Conservation (phyloP, 805 yeast species). For the Metschnikowia proteae region DNA sequence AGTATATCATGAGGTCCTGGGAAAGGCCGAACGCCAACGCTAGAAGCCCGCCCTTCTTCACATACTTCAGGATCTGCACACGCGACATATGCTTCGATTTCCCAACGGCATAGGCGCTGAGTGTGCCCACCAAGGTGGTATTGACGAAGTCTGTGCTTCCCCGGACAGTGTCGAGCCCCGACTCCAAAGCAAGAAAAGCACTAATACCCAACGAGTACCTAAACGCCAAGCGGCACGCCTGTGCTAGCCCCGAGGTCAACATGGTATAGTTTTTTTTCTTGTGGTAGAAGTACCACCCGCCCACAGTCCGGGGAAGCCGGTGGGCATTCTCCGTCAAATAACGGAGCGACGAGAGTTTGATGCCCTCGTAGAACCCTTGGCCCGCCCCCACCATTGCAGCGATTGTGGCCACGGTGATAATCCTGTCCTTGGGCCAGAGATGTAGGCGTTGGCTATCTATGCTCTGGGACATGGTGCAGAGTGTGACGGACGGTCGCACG, state of each 20-base stretch:
- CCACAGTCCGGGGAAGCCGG: slow-evolving; percentile 68
- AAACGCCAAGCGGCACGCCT: slow-evolving; percentile 41
- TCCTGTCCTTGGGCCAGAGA: slow-evolving; percentile 44
- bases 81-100: slow-evolving; percentile 38
- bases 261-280: slow-evolving; percentile 77
- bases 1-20: slow-evolving; percentile 59
- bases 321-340: slow-evolving; percentile 81
- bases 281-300: slow-evolving; percentile 88
- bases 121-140: slow-evolving; percentile 55
- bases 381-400: slow-evolving; percentile 43
- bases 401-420: slow-evolving; percentile 38
- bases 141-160: slow-evolving; percentile 57
- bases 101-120: slow-evolving; percentile 53
- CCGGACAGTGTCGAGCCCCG: slow-evolving; percentile 47
- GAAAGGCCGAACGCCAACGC: slow-evolving; percentile 61
- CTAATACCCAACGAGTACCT: slow-evolving; percentile 42
- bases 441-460: slow-evolving; percentile 43
- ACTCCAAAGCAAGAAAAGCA: slow-evolving; percentile 58
- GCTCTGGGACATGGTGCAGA: background rate
- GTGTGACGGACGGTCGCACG: background rate
- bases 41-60: slow-evolving; percentile 50
- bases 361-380: slow-evolving; percentile 60
- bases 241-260: slow-evolving; percentile 49
- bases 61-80: slow-evolving; percentile 40
- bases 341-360: slow-evolving; percentile 49